Evolutionary conservation across 331 rosid genomes (phyloP).

Genomic region (Arachis monticola): DNA sequence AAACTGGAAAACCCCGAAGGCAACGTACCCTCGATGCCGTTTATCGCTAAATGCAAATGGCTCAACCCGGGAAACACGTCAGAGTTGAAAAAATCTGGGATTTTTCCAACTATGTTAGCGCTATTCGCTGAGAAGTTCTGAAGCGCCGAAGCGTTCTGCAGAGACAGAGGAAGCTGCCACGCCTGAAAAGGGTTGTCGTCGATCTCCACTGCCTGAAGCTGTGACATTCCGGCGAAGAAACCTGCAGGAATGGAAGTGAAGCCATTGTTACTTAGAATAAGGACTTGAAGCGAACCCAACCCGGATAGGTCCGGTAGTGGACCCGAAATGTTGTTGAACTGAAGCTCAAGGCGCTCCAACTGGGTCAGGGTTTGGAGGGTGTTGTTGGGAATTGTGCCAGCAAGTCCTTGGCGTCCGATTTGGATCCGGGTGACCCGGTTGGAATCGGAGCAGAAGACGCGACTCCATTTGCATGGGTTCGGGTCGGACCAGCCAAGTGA

Average conservation of each 20-base stretch:
- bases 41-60: constrained; percentile 56
- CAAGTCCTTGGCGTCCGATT: constrained; percentile 60
- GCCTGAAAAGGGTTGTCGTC: constrained; percentile 50
- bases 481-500: constrained; percentile 61
- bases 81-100: constrained; percentile 45
- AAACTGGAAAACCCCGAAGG: constrained; percentile 44
- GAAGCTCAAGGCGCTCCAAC: constrained; percentile 60
- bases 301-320: constrained; percentile 55
- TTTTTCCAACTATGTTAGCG: constrained; percentile 51
- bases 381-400: constrained; percentile 52
- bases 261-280: constrained; percentile 47
- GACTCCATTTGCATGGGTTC: constrained; percentile 57
- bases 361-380: constrained; percentile 46
- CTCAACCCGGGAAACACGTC: constrained; percentile 44
- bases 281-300: constrained; percentile 49
- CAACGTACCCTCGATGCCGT: constrained; percentile 49
- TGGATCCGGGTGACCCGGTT: constrained; percentile 66
- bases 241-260: constrained; percentile 53
- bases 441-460: constrained; percentile 45
- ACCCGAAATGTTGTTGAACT: constrained; percentile 61
- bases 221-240: constrained; percentile 46
- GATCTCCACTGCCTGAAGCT: constrained; percentile 49
- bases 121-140: constrained; percentile 59
- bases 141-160: constrained; percentile 45
- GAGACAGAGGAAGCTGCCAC: constrained; percentile 52